Evolutionary conservation across 2,329 filamentous ascomycete genomes (phyloP), one percentile per base, ranked within the genome.

Genomic region (Pyrenophora seminiperda): DNA sequence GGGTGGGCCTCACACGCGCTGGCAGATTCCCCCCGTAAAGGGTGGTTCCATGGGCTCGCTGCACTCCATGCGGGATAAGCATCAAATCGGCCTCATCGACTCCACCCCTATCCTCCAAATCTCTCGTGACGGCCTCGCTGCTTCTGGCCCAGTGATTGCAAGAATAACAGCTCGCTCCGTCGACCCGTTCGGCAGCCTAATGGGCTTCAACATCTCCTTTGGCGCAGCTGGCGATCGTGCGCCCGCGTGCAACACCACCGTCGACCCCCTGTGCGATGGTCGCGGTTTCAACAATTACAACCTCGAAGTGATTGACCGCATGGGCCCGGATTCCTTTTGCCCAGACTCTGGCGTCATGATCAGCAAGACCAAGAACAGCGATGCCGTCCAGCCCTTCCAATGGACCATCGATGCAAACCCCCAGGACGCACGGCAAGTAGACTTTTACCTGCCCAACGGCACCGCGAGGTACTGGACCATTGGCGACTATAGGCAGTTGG

Each of bases 361-460:
- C 41, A 79, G 75, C 72, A 83, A 82, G 70, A 79, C 77, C 17
- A 81, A 79, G 65, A 72, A 79, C 49, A 54, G 47, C 14, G 76
- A 76, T 53, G 53, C 58, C 4, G 20, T 43, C 2, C 63, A 72
- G 54, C 80, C 80, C 0, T 82, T 82, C 71, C 79, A 82, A 52
- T 82, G 80, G 79, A 74, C 74, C 18, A 79, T 82, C 31, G 80
- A 82, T 53, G 80, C 80, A 2, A 81, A 82, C 61, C 79, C 80
- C 0, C 69, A 81, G 52, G 79, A 82, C 47, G 79, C 82, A 39
- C 62, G 71, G 7, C 72, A 81, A 1, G 65, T 81, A 5, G 79
- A 82, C 58, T 83, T 81, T 54, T 68, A 74, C 58, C 71, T 75
- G 0, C 79, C 80, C 1, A 76, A 81, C 42, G 79, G 80, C 18